A percentile compares a stretch with the other conserved stretches of the same genome.
These are phyloP conservation scores for Penicillium verrucosum DNA, from an alignment of 2,329 filamentous ascomycete species.

Conservation along the genomic window DNA sequence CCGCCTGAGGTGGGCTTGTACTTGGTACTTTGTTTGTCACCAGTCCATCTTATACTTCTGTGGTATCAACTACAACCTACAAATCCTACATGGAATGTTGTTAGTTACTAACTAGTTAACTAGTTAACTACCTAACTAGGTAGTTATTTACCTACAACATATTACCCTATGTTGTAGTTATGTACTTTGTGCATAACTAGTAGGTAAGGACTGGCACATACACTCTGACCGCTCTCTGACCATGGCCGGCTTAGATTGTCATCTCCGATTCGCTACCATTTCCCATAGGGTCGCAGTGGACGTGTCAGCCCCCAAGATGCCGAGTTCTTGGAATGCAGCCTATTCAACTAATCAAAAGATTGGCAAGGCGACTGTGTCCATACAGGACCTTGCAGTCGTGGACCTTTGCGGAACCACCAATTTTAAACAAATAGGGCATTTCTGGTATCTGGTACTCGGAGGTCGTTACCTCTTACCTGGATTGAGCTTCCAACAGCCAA, in stretches of 20 bases:
- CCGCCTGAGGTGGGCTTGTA: neutral
- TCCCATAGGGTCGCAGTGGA: slow-evolving; percentile 1
- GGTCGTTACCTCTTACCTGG: neutral
- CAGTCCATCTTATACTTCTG: neutral
- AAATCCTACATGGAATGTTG: no score
- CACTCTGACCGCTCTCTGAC: neutral
- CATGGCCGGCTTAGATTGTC: neutral
- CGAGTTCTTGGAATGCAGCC: slow-evolving; percentile 17
- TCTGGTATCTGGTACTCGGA: no score
- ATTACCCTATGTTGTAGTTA: no score
- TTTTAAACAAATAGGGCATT: neutral
- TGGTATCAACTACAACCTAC: neutral
- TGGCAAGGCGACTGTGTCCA: slow-evolving; percentile 13
- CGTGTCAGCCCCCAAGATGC: slow-evolving; percentile 10
- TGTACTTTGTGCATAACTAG: neutral
- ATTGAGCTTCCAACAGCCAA: neutral
- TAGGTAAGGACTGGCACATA: neutral
- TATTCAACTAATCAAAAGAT: slow-evolving; percentile 2
- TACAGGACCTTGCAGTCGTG: slow-evolving; percentile 14
- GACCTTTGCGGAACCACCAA: slow-evolving; percentile 5
- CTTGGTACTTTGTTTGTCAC: neutral
- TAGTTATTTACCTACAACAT: no score
- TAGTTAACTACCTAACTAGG: no score
- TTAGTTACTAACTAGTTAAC: no score
- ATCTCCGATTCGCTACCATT: neutral